Conservation (phyloP, 2,329 filamentous ascomycete genomes). For the Paraphaeosphaeria sporulosa region DNA sequence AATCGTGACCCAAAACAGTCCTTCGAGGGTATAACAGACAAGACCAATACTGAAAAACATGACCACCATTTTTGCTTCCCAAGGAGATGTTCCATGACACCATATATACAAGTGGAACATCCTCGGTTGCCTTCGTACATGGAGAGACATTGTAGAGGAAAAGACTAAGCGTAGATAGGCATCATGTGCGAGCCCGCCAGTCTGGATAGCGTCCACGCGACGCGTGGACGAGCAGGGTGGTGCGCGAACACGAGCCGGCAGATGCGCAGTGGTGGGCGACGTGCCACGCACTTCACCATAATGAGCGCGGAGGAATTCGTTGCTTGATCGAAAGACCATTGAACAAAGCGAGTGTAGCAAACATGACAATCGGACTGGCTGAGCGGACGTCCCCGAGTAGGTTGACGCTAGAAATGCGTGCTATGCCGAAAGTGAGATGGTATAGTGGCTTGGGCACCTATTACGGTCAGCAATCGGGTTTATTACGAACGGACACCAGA, state of each 20-base stretch:
- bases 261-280: background rate
- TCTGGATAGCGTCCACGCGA: constrained; percentile 45
- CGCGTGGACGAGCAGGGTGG: constrained; percentile 27
- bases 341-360: constrained; percentile 4
- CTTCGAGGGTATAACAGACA: constrained; percentile 9
- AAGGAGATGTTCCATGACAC: background rate
- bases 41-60: constrained; percentile 2
- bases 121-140: background rate
- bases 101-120: constrained; percentile 6
- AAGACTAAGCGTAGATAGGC: background rate
- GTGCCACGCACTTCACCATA: background rate
- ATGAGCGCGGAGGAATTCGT: background rate
- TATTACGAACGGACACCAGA: constrained; percentile 55
- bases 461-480: constrained; percentile 9
- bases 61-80: constrained; percentile 2
- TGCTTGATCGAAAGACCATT: background rate
- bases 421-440: constrained; percentile 7
- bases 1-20: constrained; percentile 7
- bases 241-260: constrained; percentile 9
- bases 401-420: background rate
- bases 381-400: background rate
- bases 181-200: constrained; percentile 42
- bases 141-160: background rate
- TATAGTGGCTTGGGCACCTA: background rate
- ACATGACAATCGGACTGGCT: constrained; percentile 3